Evolutionary conservation across 306 rosid species (phyloP), one percentile per base, ranked within the genome.

Genomic region (Fagus sylvatica): DNA sequence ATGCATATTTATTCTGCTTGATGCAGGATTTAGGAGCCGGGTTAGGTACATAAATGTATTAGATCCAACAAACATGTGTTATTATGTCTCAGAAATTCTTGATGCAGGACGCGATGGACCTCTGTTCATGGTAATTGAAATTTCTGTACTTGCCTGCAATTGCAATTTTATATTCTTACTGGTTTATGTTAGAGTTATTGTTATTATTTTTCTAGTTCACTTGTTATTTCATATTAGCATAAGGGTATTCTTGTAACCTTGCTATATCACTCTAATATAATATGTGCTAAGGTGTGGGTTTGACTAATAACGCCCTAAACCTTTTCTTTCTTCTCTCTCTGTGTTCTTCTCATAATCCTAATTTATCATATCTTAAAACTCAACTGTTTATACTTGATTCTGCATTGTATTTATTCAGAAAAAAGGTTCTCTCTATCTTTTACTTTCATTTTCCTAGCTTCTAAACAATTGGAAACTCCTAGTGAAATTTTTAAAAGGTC

Each of bases 11-110:
- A 55, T 46, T 73, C 57, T 80, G 33, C 73, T 76, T 80, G 90
- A 48, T 90, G 91, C 91, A 96, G 99, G 99, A 75, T 96, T 90
- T 86, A 90, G 85, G 87, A 93, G 97, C 90, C 90, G 94, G 71
- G 99, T 91, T 76, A 89, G 82, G 76, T 93, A 91, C 90, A 88
- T 90, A 74, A 91, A 81, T 83, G 85, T 88, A 76, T 81, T 84
- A 76, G 97, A 96, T 84, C 99, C 99, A 34, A 79, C 91, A 69
- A 85, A 81, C 51, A 90, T 80, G 88, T 90, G 93, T 74, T 85
- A 82, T 82, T 96, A 96, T 62, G 80, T 91, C 76, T 96, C 98
- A 73, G 98, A 96, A 89, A 90, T 96, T 75, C 91, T 96, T 54
- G 96, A 95, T 81, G 93, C 90, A 28, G 95, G 91, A 81, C 88